Conservation (phyloP, 345 rosid species). For the Mangifera indica region DNA sequence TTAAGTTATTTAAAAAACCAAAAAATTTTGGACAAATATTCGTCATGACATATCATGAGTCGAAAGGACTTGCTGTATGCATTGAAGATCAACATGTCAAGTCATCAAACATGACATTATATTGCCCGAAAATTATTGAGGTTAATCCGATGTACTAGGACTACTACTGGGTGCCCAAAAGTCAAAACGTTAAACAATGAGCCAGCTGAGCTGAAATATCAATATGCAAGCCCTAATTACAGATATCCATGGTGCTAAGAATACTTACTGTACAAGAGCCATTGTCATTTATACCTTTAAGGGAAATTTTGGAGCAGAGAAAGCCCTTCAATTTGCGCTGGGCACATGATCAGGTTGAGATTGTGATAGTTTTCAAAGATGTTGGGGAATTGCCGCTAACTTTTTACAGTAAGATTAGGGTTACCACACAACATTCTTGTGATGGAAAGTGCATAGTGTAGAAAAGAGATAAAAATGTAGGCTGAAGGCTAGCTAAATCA, state of each 20-base stretch:
- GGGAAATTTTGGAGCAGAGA: slow-evolving; percentile 22
- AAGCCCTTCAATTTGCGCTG: slow-evolving; percentile 14
- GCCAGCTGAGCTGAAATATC: too few relatives aligned
- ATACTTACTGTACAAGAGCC: slow-evolving; percentile 17
- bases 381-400: slow-evolving; percentile 28
- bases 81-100: too few relatives aligned
- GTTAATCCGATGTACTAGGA: too few relatives aligned
- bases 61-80: too few relatives aligned
- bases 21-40: background rate
- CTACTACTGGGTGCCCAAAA: too few relatives aligned
- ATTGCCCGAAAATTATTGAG: too few relatives aligned
- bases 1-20: background rate
- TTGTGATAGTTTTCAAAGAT: slow-evolving; percentile 36
- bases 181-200: too few relatives aligned
- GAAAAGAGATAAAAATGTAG: background rate
- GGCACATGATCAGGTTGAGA: slow-evolving; percentile 18
- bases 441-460: slow-evolving; percentile 13
- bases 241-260: slow-evolving; percentile 15
- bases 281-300: slow-evolving; percentile 22
- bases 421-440: slow-evolving; percentile 19
- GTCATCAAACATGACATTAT: too few relatives aligned
- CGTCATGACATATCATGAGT: background rate
- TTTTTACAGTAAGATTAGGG: slow-evolving; percentile 32
- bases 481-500: slow-evolving; percentile 17
- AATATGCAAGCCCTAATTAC: background rate